Evolutionary conservation across 1,139 yeast genomes (phyloP).

Genomic region (Kodamaea sp.): DNA sequence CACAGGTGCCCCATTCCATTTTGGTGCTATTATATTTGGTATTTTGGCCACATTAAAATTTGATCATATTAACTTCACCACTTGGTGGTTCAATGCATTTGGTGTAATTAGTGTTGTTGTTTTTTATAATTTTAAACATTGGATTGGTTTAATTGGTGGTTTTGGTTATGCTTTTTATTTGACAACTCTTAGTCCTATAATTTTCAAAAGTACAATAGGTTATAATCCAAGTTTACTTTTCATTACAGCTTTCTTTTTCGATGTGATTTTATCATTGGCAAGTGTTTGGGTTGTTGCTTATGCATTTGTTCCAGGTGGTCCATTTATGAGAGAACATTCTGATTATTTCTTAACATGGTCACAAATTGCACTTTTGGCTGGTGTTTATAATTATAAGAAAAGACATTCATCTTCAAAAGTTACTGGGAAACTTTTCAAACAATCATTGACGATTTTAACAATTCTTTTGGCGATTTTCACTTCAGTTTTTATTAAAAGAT

Average conservation of each 20-base stretch:
- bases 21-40: slow-evolving; percentile 60
- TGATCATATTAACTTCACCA: slow-evolving; percentile 17
- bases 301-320: slow-evolving; percentile 97
- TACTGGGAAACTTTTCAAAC: slow-evolving; percentile 16
- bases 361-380: slow-evolving; percentile 43
- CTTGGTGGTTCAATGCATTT: slow-evolving; percentile 21
- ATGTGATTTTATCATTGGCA: slow-evolving; percentile 60
- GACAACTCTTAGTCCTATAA: slow-evolving; percentile 58
- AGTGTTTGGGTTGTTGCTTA: slow-evolving; percentile 98
- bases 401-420: slow-evolving; percentile 14
- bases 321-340: slow-evolving; percentile 79
- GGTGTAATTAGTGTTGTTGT: slow-evolving; percentile 52
- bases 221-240: slow-evolving; percentile 57
- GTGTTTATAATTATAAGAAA: slow-evolving; percentile 33
- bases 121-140: slow-evolving; percentile 54
- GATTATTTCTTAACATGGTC: slow-evolving; percentile 59
- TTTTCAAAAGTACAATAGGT: slow-evolving; percentile 56
- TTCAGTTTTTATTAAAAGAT: slow-evolving; percentile 52
- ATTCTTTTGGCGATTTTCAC: slow-evolving; percentile 31
- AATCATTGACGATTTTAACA: slow-evolving; percentile 23
- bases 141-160: slow-evolving; percentile 86
- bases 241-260: slow-evolving; percentile 53
- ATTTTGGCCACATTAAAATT: slow-evolving; percentile 28
- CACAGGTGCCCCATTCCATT: slow-evolving; percentile 76
- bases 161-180: slow-evolving; percentile 60